Evolutionary conservation across 176 grass and related monocot genomes (phyloP).

Genomic region (Phoenix roebelenii): DNA sequence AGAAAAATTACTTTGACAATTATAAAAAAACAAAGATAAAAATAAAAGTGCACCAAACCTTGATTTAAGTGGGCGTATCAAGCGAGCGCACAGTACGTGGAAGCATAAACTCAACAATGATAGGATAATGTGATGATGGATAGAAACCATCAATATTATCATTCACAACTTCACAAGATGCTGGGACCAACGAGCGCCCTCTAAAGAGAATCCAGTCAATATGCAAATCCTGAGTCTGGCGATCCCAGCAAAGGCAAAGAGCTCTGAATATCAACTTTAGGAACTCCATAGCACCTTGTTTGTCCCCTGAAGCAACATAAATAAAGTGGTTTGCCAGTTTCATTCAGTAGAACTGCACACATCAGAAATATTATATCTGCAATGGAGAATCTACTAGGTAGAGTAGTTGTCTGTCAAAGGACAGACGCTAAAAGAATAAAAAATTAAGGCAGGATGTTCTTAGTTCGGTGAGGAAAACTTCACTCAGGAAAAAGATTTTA

Average conservation of each 20-base stretch:
- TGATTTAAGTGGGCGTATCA: slow-evolving; percentile 20
- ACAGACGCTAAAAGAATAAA: no score
- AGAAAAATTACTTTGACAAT: no score
- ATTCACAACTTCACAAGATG: slow-evolving; percentile 93
- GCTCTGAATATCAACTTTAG: slow-evolving; percentile 96
- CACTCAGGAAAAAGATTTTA: no score
- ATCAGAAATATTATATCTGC: no score
- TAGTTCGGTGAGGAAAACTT: no score
- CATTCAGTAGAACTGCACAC: no score
- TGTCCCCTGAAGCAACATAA: slow-evolving; percentile 49
- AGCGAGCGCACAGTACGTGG: slow-evolving; percentile 62
- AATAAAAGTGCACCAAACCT: no score
- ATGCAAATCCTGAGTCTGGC: slow-evolving; percentile 95
- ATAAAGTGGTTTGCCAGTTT: background rate
- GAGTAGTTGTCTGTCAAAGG: no score
- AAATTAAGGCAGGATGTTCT: no score
- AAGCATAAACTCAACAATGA: slow-evolving; percentile 81
- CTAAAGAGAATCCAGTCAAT: slow-evolving; percentile 92
- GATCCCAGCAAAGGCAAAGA: slow-evolving; percentile 94
- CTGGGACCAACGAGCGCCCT: slow-evolving; percentile 73
- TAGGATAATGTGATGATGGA: slow-evolving; percentile 84
- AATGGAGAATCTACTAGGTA: no score
- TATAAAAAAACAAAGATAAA: no score
- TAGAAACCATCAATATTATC: slow-evolving; percentile 90
- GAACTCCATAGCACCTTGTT: slow-evolving; percentile 92